These are phyloP conservation scores for Solanum lignicaule DNA, from an alignment of 257 asterid genomes.

Conservation along the genomic window DNA sequence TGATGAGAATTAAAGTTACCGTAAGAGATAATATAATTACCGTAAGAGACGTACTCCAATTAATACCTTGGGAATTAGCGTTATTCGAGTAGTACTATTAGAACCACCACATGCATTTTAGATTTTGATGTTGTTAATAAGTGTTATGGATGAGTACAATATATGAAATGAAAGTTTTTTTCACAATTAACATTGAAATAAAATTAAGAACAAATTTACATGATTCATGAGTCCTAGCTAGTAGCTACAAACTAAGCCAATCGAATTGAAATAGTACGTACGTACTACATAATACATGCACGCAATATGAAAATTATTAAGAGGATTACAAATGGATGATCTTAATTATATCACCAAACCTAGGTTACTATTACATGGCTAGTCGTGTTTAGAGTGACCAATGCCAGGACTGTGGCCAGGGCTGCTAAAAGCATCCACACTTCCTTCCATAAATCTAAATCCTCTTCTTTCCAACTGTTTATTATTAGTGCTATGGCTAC, in stretches of 20 bases:
- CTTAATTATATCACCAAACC: background rate
- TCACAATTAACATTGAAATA: background rate
- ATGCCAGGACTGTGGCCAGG: constrained; percentile 80
- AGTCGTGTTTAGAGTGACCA: constrained; percentile 63
- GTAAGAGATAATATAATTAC: too few relatives aligned
- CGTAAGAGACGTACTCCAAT: too few relatives aligned
- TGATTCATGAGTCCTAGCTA: background rate
- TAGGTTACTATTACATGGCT: background rate
- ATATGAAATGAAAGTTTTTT: background rate
- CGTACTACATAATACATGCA: background rate
- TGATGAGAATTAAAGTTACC: background rate
- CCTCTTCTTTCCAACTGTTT: background rate
- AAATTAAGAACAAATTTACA: background rate
- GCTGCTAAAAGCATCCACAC: constrained; percentile 32
- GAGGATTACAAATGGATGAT: background rate
- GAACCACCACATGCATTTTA: background rate
- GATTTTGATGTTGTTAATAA: background rate
- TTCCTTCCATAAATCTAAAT: constrained; percentile 18
- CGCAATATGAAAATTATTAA: background rate
- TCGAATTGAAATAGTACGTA: background rate
- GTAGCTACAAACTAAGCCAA: background rate
- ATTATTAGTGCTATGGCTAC: background rate
- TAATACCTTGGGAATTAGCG: background rate
- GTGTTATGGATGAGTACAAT: background rate
- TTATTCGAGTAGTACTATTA: background rate